These are phyloP conservation scores for Wickerhamiella slavikovae DNA, from an alignment of 805 yeast species.

Conservation along the genomic window DNA sequence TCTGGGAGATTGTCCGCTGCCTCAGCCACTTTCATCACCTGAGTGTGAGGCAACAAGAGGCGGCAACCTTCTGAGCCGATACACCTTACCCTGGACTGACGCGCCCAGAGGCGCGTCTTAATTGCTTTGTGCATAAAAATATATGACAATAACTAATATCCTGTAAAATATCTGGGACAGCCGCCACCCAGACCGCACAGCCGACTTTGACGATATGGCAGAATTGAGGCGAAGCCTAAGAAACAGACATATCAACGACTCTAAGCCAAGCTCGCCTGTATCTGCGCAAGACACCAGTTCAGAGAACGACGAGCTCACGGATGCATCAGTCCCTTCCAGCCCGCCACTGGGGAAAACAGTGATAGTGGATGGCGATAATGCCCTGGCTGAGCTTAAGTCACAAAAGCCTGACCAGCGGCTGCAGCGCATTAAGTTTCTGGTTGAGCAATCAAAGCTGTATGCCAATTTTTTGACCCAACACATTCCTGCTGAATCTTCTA, in stretches of 20 bases:
- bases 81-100: too few relatives aligned
- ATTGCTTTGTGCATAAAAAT: too few relatives aligned
- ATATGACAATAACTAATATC: too few relatives aligned
- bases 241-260: background rate
- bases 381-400: background rate
- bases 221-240: background rate
- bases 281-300: background rate
- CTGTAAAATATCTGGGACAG: too few relatives aligned
- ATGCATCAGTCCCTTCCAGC: background rate
- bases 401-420: background rate
- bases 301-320: background rate
- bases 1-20: background rate
- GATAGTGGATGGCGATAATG: too few relatives aligned
- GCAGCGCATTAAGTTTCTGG: slow-evolving; percentile 41
- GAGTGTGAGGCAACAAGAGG: background rate
- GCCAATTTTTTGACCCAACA: slow-evolving; percentile 74
- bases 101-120: too few relatives aligned
- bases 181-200: too few relatives aligned
- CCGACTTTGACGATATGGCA: too few relatives aligned
- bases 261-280: background rate
- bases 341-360: too few relatives aligned
- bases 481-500: slow-evolving; percentile 16
- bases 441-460: slow-evolving; percentile 74
- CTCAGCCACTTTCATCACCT: background rate
- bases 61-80: background rate